Evolutionary conservation across 2,329 filamentous ascomycete genomes (phyloP).

Genomic region (Microthyrium microscopicum): DNA sequence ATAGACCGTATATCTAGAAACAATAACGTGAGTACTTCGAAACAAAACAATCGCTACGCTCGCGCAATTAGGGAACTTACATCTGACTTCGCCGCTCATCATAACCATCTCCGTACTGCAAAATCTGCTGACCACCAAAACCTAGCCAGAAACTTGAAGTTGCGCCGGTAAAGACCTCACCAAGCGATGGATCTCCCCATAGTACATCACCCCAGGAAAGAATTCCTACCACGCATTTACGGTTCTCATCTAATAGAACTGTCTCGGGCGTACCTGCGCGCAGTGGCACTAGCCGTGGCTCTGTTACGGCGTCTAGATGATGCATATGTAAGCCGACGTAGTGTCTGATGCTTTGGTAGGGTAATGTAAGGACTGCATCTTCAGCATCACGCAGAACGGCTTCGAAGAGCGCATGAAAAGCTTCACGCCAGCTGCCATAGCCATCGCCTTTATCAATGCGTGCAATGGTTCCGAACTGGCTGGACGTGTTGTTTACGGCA

Average conservation of each 20-base stretch:
- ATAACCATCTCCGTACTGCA: conserved; percentile 14
- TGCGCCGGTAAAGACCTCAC: conserved; percentile 28
- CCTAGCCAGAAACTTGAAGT: conserved; percentile 26
- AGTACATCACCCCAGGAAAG: conserved; percentile 36
- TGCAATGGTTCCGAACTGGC: conserved; percentile 33
- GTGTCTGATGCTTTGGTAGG: conserved; percentile 37
- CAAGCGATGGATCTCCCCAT: conserved; percentile 41
- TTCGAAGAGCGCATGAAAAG: conserved; percentile 36
- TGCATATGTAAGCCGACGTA: conserved; percentile 27
- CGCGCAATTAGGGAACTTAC: conserved; percentile 16
- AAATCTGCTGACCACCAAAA: conserved; percentile 21
- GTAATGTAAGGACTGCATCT: conserved; percentile 39
- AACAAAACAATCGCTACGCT: background rate
- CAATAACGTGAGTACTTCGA: conserved; percentile 2
- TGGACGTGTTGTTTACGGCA: conserved; percentile 29
- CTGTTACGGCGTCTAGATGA: conserved; percentile 32
- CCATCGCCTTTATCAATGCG: conserved; percentile 30
- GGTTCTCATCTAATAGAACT: conserved; percentile 33
- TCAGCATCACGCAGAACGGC: conserved; percentile 38
- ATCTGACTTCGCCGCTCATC: conserved; percentile 23
- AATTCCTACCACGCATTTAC: conserved; percentile 31
- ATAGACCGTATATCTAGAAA: conserved; percentile 27
- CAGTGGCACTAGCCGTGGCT: conserved; percentile 34
- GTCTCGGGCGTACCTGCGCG: conserved; percentile 32
- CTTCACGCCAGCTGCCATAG: conserved; percentile 34